Base-by-base conservation (phyloP, 306 rosid species). In the Neltuma alba region DNA sequence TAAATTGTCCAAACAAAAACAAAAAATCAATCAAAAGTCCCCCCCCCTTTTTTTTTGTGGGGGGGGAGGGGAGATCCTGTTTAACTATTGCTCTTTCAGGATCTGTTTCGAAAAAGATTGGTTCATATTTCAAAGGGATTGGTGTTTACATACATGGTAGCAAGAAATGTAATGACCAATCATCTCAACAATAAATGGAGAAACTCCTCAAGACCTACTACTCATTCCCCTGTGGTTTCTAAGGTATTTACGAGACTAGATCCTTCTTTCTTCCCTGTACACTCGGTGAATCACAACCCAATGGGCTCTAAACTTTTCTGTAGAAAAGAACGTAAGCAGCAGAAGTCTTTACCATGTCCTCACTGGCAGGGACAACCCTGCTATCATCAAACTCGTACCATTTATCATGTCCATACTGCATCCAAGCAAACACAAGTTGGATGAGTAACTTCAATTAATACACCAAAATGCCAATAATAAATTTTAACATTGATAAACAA, bases 251-350 rank as follows among this genome's bases (percentile, higher is more conserved):
- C 89, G 82, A 69, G 77, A 42, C 36, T 62, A 23, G 37, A 72
- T 36, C 64, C 74, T 52, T 83, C 21, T 21, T 70, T 2, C 76
- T 65, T 74, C 72, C 77, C 62, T 83, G 85, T 85, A 75, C 81
- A 68, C 76, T 80, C 27, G 63, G 70, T 42, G 77, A 82, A 84
- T 70, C 47, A 69, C 77, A 83, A 48, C 55, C 70, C 72, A 83
- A 34, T 27, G 23, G 16, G 84, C 54, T 87, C 83, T 79, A 78
- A 63, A 86, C 82, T 88, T 91, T 92, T 79, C 83, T 82, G 86
- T 94, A 94, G 87, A 92, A 92, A 81, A 94, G 96, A 79, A 94
- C 92, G 80, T 94, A 92, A 2, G 98, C 98, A 55, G 97, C 94
- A 23, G 92, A 62, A 40, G 92, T 87, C 84, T 88, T 90, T 38